Evolutionary conservation across 768 basidiomycete genomes (phyloP), one percentile per base, ranked within the genome.

Genomic region (Scleroderma citrinum): DNA sequence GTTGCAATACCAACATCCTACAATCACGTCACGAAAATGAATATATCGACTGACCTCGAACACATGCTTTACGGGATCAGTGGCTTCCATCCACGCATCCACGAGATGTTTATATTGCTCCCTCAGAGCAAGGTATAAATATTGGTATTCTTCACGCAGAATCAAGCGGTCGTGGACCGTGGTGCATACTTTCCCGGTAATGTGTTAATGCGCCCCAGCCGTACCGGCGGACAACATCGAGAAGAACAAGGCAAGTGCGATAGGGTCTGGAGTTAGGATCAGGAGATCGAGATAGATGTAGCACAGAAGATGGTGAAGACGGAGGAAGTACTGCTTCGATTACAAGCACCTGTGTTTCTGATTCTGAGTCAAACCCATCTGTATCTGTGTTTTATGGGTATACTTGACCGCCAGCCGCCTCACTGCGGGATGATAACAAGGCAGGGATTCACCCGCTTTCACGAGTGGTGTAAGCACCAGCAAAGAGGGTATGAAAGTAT

Each of bases 1-100:
- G 92, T 91, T 2, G 92, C 92, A 38, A 98, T 94, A 14, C 90
- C 92, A 31, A 97, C 91, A 62, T 98, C 95, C 87, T 95, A 57
- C 34, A n/a, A 13, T 12, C 5, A 35, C 34, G 34, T 35, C 34
- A 35, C 4, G 13, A 35, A 13, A 35, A 12, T 35, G 38, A 23
- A 36, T 16, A 32, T 17, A 24, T n/a, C 8, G 17, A 3, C n/a
- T 36, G 30, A 83, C 88, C 78, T 94, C 92, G 49, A 85, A 94
- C 10, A 94, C 88, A 66, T 94, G 92, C 64, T 94, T 94, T 37
- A 84, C 60, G 1, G 92, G 90, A 64, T 94, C 90, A 0, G 92
- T 94, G 6, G 74, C 78, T 56, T 92, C 88, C 39, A 75, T 74
- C 92, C 92, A 94, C 5, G 75, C 75, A 56, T 77, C 70, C 3